These are phyloP conservation scores for apple (Malus domestica) DNA, from an alignment of 306 rosid genomes.

Conservation along the genomic window ASM211411v1 NC_041789.1:21086001-21086500, in stretches of 20 bases:
- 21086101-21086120: conserved; percentile 69
- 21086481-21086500: neutral
- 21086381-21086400: conserved; percentile 11
- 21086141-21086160: conserved; percentile 66
- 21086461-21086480: neutral
- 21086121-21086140: conserved; percentile 76
- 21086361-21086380: conserved; percentile 69
- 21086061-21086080: neutral
- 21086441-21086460: neutral
- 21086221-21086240: neutral
- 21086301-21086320: conserved; percentile 44
- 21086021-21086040: neutral
- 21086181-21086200: conserved; percentile 55
- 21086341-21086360: conserved; percentile 74
- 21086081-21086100: conserved; percentile 80
- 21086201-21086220: conserved; percentile 14
- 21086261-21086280: conserved; percentile 64
- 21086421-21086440: neutral
- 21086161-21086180: conserved; percentile 64
- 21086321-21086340: conserved; percentile 75
- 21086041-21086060: neutral
- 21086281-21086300: conserved; percentile 58
- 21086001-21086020: neutral
- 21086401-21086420: neutral
- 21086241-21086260: neutral